These are phyloP conservation scores for Butyriboletus pseudospeciosus DNA, from an alignment of 1,284 basidiomycete species.

Conservation along the genomic window DNA sequence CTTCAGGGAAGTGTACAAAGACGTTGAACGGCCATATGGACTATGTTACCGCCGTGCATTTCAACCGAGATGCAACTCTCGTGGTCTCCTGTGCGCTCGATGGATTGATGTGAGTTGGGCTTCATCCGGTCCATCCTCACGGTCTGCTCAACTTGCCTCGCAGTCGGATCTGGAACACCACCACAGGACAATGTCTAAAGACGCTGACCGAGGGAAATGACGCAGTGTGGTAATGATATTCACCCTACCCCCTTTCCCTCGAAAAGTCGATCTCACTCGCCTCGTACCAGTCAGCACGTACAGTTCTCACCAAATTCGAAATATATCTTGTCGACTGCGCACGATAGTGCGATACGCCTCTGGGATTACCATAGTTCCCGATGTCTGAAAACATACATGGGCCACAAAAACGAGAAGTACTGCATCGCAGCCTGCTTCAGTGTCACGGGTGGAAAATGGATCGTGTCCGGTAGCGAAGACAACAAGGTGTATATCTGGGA, in stretches of 20 bases:
- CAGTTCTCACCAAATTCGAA: slow-evolving; percentile 93
- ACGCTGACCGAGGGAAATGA: slow-evolving; percentile 91
- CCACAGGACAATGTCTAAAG: slow-evolving; percentile 91
- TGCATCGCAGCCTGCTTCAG: slow-evolving; percentile 78
- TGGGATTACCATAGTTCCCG: slow-evolving; percentile 94
- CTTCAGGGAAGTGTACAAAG: slow-evolving; percentile 70
- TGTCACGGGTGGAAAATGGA: slow-evolving; percentile 81
- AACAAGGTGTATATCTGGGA: slow-evolving; percentile 90
- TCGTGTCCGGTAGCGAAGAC: slow-evolving; percentile 90
- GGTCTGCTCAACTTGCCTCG: slow-evolving; percentile 1
- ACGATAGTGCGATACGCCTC: slow-evolving; percentile 86
- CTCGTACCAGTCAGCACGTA: slow-evolving; percentile 64
- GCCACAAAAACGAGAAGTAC: slow-evolving; percentile 76
- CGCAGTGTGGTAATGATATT: slow-evolving; percentile 71
- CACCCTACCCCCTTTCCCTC: neutral
- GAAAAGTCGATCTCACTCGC: neutral
- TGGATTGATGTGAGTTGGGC: slow-evolving; percentile 83
- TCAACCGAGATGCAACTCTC: slow-evolving; percentile 87
- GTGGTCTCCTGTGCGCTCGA: slow-evolving; percentile 91
- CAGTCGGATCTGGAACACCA: slow-evolving; percentile 94
- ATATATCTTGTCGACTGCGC: slow-evolving; percentile 87
- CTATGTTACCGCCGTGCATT: slow-evolving; percentile 91
- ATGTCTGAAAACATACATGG: slow-evolving; percentile 87
- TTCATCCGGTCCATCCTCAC: slow-evolving; percentile 7
- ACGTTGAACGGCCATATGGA: slow-evolving; percentile 90